Evolutionary conservation across 805 yeast species (phyloP).

Genomic region (Spencermartinsiella europaea): DNA sequence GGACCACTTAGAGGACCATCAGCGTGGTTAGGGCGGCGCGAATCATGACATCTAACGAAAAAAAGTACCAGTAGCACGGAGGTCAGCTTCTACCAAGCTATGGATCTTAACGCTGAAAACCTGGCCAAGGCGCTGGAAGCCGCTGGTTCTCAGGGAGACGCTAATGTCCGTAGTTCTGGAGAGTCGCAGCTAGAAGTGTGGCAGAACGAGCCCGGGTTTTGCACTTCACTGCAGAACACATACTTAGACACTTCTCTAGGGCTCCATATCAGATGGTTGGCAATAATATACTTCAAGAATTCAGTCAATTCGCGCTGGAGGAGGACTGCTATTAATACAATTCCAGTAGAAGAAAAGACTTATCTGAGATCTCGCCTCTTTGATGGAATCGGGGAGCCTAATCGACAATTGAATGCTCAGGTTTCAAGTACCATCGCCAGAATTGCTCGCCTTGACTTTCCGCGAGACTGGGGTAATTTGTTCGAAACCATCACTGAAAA

Average conservation of each 20-base stretch:
- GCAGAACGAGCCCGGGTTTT: slow-evolving; percentile 61
- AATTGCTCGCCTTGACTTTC: slow-evolving; percentile 80
- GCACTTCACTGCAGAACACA: slow-evolving; percentile 40
- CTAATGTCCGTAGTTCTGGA: slow-evolving; percentile 52
- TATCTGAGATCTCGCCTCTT: slow-evolving; percentile 58
- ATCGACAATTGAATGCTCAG: slow-evolving; percentile 70
- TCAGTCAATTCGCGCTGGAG: slow-evolving; percentile 86
- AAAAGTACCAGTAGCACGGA: not conserved
- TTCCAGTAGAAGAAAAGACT: slow-evolving; percentile 61
- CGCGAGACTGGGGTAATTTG: slow-evolving; percentile 76
- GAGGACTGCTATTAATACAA: slow-evolving; percentile 34
- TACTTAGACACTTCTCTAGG: slow-evolving; percentile 58
- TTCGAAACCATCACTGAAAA: slow-evolving; percentile 50
- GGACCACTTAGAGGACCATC: no score
- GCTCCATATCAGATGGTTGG: slow-evolving; percentile 74
- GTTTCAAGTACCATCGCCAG: slow-evolving; percentile 78
- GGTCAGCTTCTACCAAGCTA: not conserved
- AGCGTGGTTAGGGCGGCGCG: no score
- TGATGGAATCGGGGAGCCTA: slow-evolving; percentile 57
- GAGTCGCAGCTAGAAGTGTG: slow-evolving; percentile 65
- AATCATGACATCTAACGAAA: no score
- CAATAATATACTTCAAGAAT: slow-evolving; percentile 82
- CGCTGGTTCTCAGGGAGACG: slow-evolving; percentile 40
- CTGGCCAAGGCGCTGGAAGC: slow-evolving; percentile 35
- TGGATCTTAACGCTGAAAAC: slow-evolving; percentile 5